Evolutionary conservation across 139 green algal genomes (phyloP).

Genomic region (Chlamydomonas incerta): DNA sequence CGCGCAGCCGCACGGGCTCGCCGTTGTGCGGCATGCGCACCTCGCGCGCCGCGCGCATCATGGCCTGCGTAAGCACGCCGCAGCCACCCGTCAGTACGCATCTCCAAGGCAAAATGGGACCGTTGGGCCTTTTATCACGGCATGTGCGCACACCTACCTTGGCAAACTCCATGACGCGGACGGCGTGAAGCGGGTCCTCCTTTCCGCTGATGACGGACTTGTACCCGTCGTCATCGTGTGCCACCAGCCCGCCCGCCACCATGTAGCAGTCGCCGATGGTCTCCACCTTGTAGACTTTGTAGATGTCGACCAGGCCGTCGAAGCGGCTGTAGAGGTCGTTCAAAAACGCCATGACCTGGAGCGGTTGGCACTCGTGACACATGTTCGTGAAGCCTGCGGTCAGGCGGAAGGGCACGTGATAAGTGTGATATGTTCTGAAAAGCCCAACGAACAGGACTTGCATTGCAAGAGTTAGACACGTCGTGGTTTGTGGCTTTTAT

Average conservation of each 20-base stretch:
- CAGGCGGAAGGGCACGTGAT: background rate
- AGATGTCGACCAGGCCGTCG: constrained; percentile 9
- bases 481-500: no score
- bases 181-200: constrained; percentile 51
- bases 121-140: background rate
- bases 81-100: no score
- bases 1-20: constrained; percentile 39
- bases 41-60: constrained; percentile 27
- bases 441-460: no score
- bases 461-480: no score
- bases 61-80: background rate
- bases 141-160: constrained; percentile 4
- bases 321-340: constrained; percentile 15
- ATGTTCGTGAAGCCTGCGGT: background rate
- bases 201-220: constrained; percentile 4
- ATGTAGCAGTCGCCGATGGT: constrained; percentile 68
- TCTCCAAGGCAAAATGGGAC: no score
- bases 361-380: background rate
- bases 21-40: constrained; percentile 56
- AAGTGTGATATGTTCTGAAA: no score
- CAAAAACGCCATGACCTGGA: constrained; percentile 3
- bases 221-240: constrained; percentile 30
- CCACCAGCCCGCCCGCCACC: constrained; percentile 38
- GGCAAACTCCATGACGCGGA: constrained; percentile 33
- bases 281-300: constrained; percentile 46